These are phyloP conservation scores for Fusarium sacchari DNA, from an alignment of 2,329 filamentous ascomycete species.

Conservation along the genomic window DNA sequence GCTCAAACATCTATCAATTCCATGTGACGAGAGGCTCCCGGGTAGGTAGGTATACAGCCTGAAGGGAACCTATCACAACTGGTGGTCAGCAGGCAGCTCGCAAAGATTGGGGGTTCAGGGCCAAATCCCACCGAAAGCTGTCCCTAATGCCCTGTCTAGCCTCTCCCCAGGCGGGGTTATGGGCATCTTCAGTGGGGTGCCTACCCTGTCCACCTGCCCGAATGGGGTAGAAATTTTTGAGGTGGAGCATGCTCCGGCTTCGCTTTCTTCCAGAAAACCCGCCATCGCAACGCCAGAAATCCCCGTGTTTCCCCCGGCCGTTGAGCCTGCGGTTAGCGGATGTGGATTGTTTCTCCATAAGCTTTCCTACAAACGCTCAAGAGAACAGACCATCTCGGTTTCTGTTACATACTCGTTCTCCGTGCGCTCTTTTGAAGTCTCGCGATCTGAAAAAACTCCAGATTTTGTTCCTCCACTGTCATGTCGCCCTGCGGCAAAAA, in stretches of 20 bases:
- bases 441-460: background rate
- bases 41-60: background rate
- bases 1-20: background rate
- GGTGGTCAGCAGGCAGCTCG: conserved; percentile 17
- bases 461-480: background rate
- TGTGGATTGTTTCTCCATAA: conserved; percentile 25
- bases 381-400: conserved; percentile 11
- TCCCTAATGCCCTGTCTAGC: background rate
- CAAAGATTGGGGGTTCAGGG: conserved; percentile 2
- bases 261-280: conserved; percentile 43
- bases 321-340: background rate
- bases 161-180: background rate
- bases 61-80: background rate
- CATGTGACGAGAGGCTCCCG: background rate
- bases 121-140: background rate
- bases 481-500: conserved; percentile 5
- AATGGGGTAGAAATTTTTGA: conserved; percentile 27
- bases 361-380: conserved; percentile 2
- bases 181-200: background rate
- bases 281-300: conserved; percentile 31
- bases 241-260: conserved; percentile 27
- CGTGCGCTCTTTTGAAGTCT: conserved; percentile 8
- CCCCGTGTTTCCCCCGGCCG: conserved; percentile 27
- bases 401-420: conserved; percentile 19
- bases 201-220: conserved; percentile 31